Percentiles rank a stretch among this genome's conserved stretches.
phyloP scores from a whole-genome alignment of 1,284 basidiomycete genomes.

The Chalciporus sp. region DNA sequence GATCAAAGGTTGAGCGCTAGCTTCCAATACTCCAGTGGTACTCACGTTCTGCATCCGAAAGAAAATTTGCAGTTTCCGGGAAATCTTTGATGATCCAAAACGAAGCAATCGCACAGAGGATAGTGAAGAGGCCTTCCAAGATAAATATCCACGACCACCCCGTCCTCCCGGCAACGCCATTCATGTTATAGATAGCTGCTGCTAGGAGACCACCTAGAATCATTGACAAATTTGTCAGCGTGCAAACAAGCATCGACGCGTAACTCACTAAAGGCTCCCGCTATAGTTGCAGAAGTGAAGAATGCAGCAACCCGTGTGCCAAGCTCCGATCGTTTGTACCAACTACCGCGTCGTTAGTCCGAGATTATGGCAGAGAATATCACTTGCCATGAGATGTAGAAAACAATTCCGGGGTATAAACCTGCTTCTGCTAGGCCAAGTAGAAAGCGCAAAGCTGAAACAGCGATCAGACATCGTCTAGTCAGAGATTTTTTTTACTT shows the following conservation, averaged over 20 bases:
- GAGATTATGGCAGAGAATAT: neutral
- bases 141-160: constrained; percentile 69
- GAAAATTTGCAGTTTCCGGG: constrained; percentile 60
- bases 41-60: constrained; percentile 51
- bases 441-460: constrained; percentile 49
- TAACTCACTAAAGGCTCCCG: constrained; percentile 65
- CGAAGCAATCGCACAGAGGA: constrained; percentile 50
- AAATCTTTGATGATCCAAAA: constrained; percentile 64
- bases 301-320: constrained; percentile 63
- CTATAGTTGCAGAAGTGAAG: constrained; percentile 69
- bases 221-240: neutral
- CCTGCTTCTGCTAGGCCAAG: constrained; percentile 57
- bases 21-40: neutral
- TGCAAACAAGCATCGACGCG: neutral
- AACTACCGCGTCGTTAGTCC: constrained; percentile 36
- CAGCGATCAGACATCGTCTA: constrained; percentile 2
- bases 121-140: constrained; percentile 72
- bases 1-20: neutral
- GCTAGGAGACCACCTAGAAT: constrained; percentile 59
- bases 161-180: constrained; percentile 62
- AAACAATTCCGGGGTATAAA: constrained; percentile 57
- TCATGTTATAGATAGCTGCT: constrained; percentile 69
- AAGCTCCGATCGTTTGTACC: constrained; percentile 64
- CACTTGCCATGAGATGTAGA: constrained; percentile 54
- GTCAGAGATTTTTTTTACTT: constrained; percentile 3